Conservation (phyloP, 2,329 filamentous ascomycete species). For the Aspergillus brunneoviolaceus region DNA sequence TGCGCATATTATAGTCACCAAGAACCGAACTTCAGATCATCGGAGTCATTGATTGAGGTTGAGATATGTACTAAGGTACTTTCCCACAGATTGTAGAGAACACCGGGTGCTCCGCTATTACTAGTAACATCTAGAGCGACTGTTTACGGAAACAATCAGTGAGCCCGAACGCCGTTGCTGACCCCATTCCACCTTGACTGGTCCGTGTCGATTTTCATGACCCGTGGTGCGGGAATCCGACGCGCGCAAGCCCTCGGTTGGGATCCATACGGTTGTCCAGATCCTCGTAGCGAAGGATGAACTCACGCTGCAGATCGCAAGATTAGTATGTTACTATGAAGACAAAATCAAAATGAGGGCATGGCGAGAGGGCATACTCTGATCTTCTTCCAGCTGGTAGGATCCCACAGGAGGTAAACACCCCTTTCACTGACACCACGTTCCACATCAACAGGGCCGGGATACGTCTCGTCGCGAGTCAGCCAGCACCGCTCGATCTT, state of each 20-base stretch:
- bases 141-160: slow-evolving; percentile 26
- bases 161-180: slow-evolving; percentile 35
- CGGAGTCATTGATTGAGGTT: slow-evolving; percentile 27
- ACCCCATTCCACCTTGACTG: slow-evolving; percentile 20
- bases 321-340: slow-evolving; percentile 15
- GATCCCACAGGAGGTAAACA: slow-evolving; percentile 54
- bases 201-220: slow-evolving; percentile 30
- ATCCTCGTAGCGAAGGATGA: slow-evolving; percentile 51
- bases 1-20: background rate
- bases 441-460: slow-evolving; percentile 49
- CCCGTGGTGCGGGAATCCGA: slow-evolving; percentile 38
- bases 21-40: slow-evolving; percentile 14
- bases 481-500: slow-evolving; percentile 54
- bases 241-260: slow-evolving; percentile 36
- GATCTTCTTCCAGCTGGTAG: slow-evolving; percentile 50
- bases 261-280: slow-evolving; percentile 49
- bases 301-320: slow-evolving; percentile 41
- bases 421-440: slow-evolving; percentile 50
- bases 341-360: background rate
- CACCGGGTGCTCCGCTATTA: slow-evolving; percentile 25
- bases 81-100: slow-evolving; percentile 28
- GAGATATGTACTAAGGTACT: slow-evolving; percentile 27
- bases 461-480: slow-evolving; percentile 49
- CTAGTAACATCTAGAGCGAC: slow-evolving; percentile 25
- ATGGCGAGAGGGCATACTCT: slow-evolving; percentile 36